Base-by-base conservation (phyloP, 352 stramenopile genomes). In the Globisporangium heterothallicum region DNA sequence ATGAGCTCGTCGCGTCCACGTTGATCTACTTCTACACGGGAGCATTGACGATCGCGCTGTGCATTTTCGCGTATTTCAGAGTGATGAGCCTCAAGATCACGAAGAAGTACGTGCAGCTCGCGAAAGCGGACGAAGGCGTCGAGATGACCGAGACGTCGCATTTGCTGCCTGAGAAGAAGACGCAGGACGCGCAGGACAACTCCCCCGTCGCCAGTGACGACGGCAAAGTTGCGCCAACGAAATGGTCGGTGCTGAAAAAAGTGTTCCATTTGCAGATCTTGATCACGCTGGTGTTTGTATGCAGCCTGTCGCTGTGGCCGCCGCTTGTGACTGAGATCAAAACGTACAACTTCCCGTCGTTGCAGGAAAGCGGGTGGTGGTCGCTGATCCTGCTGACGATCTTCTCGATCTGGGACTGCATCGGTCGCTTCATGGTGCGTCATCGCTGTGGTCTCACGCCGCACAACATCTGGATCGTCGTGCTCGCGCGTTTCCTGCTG, bases 11-110 rank as follows among this genome's bases (percentile, higher is more conserved):
- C 32, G 47, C 63, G 4, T 91, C 77, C 38, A 88, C 78, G 32
- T 66, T 88, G 32, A 81, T 91, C 38, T 94, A 91, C 70, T 92
- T 92, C 58, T 92, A 92, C 56, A 82, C 72, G 0, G 84, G 84
- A 30, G 84, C 78, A 6, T 47, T 92, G 35, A 91, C 84, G 5
- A 89, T 94, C 50, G 73, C 61, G 34, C 58, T 90, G 21, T 94
- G 80, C 61, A 88, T 94, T 32, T 42, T 63, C 25, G 80, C 80
- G 24, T 94, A 88, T 58, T 88, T 84, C 57, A 77, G 74, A 41
- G 52, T 89, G 13, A 69, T 87, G 53, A 32, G 44, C 4, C 59
- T 92, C 22, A 42, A 54, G 34, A 78, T 92, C 54, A 84, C 81
- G 12, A 68, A 69, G 8, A 78, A 79, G 42, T 85, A 67, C 53